Percentiles rank a stretch among this genome's conserved stretches.
Conservation (phyloP, 495 filamentous ascomycete species). For the Aspergillus cavernicola region DNA sequence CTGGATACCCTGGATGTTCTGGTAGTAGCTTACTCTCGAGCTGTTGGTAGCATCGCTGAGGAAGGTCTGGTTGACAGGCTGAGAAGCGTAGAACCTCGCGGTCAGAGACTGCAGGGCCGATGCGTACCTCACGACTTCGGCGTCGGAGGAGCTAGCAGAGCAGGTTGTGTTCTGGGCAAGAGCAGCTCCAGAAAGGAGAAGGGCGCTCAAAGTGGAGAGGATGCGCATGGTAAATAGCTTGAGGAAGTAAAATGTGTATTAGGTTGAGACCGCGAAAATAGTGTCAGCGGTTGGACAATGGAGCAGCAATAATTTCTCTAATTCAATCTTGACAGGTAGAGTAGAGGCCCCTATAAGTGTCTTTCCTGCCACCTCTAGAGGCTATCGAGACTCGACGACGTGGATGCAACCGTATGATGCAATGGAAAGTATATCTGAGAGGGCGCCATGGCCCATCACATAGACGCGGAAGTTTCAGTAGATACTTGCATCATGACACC, state of each 20-base stretch:
- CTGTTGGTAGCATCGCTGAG: slow-evolving; percentile 18
- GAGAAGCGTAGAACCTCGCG: slow-evolving; percentile 22
- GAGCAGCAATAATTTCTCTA: neutral
- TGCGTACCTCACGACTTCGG: slow-evolving; percentile 24
- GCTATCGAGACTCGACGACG: neutral
- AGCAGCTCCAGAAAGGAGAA: slow-evolving; percentile 22
- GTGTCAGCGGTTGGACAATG: neutral
- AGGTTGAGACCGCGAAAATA: neutral
- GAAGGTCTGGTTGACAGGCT: slow-evolving; percentile 26
- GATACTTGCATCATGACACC: slow-evolving; percentile 21
- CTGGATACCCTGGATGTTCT: slow-evolving; percentile 28
- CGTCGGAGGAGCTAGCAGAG: slow-evolving; percentile 20
- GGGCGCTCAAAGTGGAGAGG: slow-evolving; percentile 13
- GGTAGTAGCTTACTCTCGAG: slow-evolving; percentile 16
- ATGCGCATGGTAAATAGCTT: slow-evolving; percentile 21
- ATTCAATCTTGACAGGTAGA: neutral
- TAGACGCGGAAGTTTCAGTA: slow-evolving; percentile 8
- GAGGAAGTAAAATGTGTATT: neutral
- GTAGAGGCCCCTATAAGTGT: neutral
- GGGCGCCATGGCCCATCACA: neutral
- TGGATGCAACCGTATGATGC: slow-evolving; percentile 24
- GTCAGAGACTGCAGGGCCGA: slow-evolving; percentile 25
- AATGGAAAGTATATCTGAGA: slow-evolving; percentile 4
- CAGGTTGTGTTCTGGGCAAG: slow-evolving; percentile 19
- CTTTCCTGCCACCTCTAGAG: neutral